Conservation (phyloP, 805 yeast species). For the Starmerella riodocensis region DNA sequence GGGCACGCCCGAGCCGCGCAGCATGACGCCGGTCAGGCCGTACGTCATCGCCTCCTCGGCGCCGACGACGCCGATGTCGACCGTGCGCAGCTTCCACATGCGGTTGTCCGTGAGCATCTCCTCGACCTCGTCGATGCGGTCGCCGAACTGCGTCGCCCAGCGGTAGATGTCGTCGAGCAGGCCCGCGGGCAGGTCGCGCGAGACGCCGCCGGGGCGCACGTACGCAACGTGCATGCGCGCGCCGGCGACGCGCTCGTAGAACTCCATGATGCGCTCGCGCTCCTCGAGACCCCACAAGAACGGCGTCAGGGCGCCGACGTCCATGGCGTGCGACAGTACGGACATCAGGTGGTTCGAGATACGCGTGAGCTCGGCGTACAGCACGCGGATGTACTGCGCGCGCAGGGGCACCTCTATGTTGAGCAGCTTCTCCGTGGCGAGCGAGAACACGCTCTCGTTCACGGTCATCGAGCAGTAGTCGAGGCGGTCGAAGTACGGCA, state of each 20-base stretch:
- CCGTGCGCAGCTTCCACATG: constrained; percentile 81
- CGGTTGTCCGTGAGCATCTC: constrained; percentile 81
- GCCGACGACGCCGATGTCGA: constrained; percentile 64
- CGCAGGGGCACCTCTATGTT: constrained; percentile 77
- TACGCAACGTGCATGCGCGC: constrained; percentile 83
- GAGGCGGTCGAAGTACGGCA: constrained; percentile 77
- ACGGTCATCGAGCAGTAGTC: constrained; percentile 83
- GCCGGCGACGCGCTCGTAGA: constrained; percentile 80
- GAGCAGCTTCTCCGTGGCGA: constrained; percentile 73
- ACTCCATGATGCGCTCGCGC: constrained; percentile 85
- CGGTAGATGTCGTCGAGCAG: constrained; percentile 78
- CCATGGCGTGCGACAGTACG: constrained; percentile 79
- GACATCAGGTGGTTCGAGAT: constrained; percentile 77
- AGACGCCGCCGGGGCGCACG: constrained; percentile 83
- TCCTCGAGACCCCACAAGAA: constrained; percentile 92
- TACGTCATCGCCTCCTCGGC: constrained; percentile 81
- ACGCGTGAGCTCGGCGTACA: constrained; percentile 80
- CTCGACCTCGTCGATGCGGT: constrained; percentile 80
- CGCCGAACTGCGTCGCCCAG: constrained; percentile 96
- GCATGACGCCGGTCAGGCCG: constrained; percentile 74
- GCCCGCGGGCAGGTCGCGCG: constrained; percentile 79
- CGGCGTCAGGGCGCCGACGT: constrained; percentile 87
- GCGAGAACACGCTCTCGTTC: constrained; percentile 70
- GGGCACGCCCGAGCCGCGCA: constrained; percentile 82
- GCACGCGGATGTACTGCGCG: constrained; percentile 70